Evolutionary conservation across 2,329 filamentous ascomycete genomes (phyloP), one percentile per base, ranked within the genome.

Genomic region (Mycosphaerelloides madeirae): DNA sequence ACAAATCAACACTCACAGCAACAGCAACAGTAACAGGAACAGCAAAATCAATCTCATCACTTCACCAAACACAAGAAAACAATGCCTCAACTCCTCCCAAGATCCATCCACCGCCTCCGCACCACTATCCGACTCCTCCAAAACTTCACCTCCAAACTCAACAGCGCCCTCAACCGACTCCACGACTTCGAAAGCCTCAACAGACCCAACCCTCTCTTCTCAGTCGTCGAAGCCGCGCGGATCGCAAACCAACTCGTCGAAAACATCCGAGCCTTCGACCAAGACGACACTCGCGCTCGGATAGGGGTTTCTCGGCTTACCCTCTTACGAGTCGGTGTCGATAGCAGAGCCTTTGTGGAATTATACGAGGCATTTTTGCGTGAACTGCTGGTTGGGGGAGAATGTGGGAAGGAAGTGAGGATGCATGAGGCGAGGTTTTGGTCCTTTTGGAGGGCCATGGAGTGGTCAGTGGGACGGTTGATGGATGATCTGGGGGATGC

Each of bases 191-290:
- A 7, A 20, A 13, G 13, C 15, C n/a, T 6, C 35, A n/a, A 11
- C 18, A n/a, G 9, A 12, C 7, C 22, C 36, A 16, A 12, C 36
- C 20, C 25, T 14, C 20, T 15, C 18, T 3, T 8, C 36, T 25
- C 29, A n/a, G 16, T 40, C 38, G 15, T 32, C 13, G 38, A 40
- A 31, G 38, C 14, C 28, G 38, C 38, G 2, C 38, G 38, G 3
- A 28, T 40, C 14, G 28, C 28, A 9, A 40, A 40, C 15, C 38
- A 40, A 32, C 28, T 40, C 29, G n/a, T 40, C 28, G 38, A 31
- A 40, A n/a, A 40, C 29, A 14, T 40, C 38, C 16, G 31, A n/a
- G 14, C 38, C 28, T 40, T 31, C 38, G 38, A 40, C 38, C 3
- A 11, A 3, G 3, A 18, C 6, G 28, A 14, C 28, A 14, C 4